Evolutionary conservation across 2,329 filamentous ascomycete genomes (phyloP), one percentile per base, ranked within the genome.

Genomic region (Clathrospora elynae): DNA sequence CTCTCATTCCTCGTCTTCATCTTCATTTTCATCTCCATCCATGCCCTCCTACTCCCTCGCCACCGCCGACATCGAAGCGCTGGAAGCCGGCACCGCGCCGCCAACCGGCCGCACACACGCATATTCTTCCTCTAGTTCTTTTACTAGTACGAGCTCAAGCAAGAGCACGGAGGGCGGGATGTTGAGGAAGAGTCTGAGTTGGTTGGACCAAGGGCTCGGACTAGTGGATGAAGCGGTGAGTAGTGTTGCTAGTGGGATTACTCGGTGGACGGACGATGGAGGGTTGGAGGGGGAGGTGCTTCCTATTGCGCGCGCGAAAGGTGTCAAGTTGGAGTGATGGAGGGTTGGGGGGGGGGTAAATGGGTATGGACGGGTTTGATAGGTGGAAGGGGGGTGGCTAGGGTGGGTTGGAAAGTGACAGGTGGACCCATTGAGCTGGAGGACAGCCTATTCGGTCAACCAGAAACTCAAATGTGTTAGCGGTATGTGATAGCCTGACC

Each of bases 201-300:
- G 54, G 51, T 40, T 64, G 12, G 45, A 57, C 12, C 30, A 43
- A 3, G 46, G 53, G 4, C 38, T 65, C 17, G 42, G 43, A 1
- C 47, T 36, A 8, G 40, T 68, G 3, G 62, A 64, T 42, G 55
- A 42, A 0, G 54, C 43, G 14, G 58, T 68, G 13, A 49, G 45
- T 25, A 34, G 42, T 25, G 31, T 52, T 22, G 53, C 52, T 23
- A 55, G 41, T 22, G 48, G 24, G 35, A 35, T 66, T 33, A 51
- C 44, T 30, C 45, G 45, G 54, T 68, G 51, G 56, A 57, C 53
- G 30, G 57, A 55, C 34, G 61, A 60, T 28, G 53, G 50, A 14
- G 59, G 52, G 9, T 51, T 31, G 22, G 44, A 59, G 7, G 51
- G 55, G 22, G 53, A 33, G 17, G 16, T n/a, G n/a, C n/a, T n/a